These are phyloP conservation scores for Dactylellina parvicollis DNA, from an alignment of 2,329 filamentous ascomycete species.

Conservation along the genomic window DNA sequence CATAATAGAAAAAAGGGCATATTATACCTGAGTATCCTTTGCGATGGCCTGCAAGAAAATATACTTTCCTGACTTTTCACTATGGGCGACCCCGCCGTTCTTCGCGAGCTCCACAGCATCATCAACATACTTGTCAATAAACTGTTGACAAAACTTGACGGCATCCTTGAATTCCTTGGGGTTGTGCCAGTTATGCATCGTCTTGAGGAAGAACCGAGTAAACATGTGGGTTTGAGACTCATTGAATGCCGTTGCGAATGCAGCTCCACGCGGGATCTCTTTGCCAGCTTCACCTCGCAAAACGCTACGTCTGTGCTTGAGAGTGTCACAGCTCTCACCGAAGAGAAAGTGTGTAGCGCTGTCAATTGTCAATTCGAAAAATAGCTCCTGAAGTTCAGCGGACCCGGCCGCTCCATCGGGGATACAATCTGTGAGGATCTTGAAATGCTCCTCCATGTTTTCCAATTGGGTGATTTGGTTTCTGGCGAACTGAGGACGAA, in stretches of 20 bases:
- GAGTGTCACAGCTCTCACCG: constrained; percentile 65
- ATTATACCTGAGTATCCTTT: constrained; percentile 56
- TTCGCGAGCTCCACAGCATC: constrained; percentile 53
- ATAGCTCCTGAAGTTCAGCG: constrained; percentile 77
- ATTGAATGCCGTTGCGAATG: constrained; percentile 19
- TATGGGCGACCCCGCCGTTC: not conserved
- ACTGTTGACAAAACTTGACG: constrained; percentile 57
- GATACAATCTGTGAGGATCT: constrained; percentile 76
- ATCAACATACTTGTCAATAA: constrained; percentile 57
- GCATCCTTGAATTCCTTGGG: constrained; percentile 59
- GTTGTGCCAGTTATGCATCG: constrained; percentile 58
- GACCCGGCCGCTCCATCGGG: constrained; percentile 65
- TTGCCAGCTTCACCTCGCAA: constrained; percentile 24
- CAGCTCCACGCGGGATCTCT: constrained; percentile 11
- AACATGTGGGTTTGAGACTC: constrained; percentile 10
- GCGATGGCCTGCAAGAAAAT: constrained; percentile 60
- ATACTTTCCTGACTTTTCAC: constrained; percentile 60
- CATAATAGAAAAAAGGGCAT: not conserved
- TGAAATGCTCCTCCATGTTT: constrained; percentile 81
- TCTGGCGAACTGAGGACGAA: constrained; percentile 86
- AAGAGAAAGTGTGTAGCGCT: constrained; percentile 87
- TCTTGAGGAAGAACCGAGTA: constrained; percentile 57
- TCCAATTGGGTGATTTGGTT: constrained; percentile 84
- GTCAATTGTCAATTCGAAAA: constrained; percentile 87
- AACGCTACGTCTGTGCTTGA: constrained; percentile 9